These are phyloP conservation scores for Cryptococcus sp. DNA, from an alignment of 1,284 basidiomycete species.

Conservation along the genomic window DNA sequence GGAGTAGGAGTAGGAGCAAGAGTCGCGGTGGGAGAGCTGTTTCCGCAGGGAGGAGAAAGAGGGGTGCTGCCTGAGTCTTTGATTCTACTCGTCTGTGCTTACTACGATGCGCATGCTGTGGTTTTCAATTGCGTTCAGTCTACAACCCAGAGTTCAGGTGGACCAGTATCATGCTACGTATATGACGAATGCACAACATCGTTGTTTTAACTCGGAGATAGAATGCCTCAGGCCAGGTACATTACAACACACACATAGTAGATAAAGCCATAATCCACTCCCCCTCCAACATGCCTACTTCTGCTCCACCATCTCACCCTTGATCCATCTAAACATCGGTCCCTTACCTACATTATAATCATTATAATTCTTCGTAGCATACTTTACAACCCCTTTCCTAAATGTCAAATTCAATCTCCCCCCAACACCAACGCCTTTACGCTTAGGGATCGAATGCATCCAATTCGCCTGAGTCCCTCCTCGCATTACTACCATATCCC, in stretches of 20 bases:
- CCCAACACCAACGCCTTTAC: constrained; percentile 26
- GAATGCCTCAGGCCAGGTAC: too few relatives aligned
- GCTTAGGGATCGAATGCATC: constrained; percentile 47
- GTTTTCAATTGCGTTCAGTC: too few relatives aligned
- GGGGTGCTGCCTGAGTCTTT: too few relatives aligned
- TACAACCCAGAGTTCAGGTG: too few relatives aligned
- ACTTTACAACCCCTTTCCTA: constrained; percentile 38
- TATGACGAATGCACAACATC: too few relatives aligned
- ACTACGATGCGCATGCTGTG: too few relatives aligned
- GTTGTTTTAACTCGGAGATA: too few relatives aligned
- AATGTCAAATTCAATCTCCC: constrained; percentile 49
- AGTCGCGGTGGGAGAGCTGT: constrained; percentile 1
- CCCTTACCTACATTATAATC: constrained; percentile 37
- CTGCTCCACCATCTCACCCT: constrained; percentile 23
- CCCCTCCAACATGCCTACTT: constrained; percentile 1
- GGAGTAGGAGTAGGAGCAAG: constrained; percentile 1
- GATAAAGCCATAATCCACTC: too few relatives aligned
- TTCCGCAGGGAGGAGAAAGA: too few relatives aligned
- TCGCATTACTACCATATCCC: constrained; percentile 48
- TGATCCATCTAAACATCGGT: constrained; percentile 25
- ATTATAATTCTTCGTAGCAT: constrained; percentile 44
- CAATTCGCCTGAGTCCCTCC: constrained; percentile 45
- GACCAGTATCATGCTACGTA: too few relatives aligned
- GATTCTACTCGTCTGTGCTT: too few relatives aligned
- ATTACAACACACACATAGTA: too few relatives aligned